phyloP scores from a whole-genome alignment of 768 basidiomycete genomes.

The Hericium alpestre region DNA sequence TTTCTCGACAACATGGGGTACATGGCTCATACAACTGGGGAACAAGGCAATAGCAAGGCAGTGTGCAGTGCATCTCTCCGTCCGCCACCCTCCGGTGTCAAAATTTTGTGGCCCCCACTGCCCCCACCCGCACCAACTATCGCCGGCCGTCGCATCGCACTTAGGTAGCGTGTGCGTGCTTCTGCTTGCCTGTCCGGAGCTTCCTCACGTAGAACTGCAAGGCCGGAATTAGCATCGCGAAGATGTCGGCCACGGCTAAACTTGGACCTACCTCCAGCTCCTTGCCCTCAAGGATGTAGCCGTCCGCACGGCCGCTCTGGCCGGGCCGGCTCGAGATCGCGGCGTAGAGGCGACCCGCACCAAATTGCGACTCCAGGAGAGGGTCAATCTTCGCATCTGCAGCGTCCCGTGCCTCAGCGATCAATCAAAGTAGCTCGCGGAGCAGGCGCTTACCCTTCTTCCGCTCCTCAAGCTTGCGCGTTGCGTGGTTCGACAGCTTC shows the following conservation, averaged over 20 bases:
- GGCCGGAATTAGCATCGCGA: neutral
- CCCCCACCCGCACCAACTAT: neutral
- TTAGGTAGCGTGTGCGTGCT: slow-evolving; percentile 61
- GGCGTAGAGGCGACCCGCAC: slow-evolving; percentile 93
- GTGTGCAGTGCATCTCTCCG: neutral
- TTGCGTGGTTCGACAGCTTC: slow-evolving; percentile 85
- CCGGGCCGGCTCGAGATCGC: slow-evolving; percentile 90
- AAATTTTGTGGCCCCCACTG: neutral
- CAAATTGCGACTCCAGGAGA: slow-evolving; percentile 81
- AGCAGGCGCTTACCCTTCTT: slow-evolving; percentile 61
- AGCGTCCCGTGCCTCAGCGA: slow-evolving; percentile 3
- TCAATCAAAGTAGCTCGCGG: neutral
- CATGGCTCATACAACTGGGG: slow-evolving; percentile 20
- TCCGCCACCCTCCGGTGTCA: neutral
- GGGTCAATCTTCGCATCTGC: slow-evolving; percentile 85
- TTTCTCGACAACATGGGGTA: slow-evolving; percentile 16
- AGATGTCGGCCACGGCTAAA: neutral
- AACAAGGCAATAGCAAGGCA: neutral
- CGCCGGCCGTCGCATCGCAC: neutral
- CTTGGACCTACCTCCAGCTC: slow-evolving; percentile 75
- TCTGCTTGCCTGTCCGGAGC: slow-evolving; percentile 88
- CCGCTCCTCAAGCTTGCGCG: slow-evolving; percentile 77
- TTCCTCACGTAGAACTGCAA: slow-evolving; percentile 88
- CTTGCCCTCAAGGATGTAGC: slow-evolving; percentile 96
- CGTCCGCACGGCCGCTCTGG: slow-evolving; percentile 92